Conservation (phyloP, 2,329 filamentous ascomycete genomes). For the Fusarium sacchari region DNA sequence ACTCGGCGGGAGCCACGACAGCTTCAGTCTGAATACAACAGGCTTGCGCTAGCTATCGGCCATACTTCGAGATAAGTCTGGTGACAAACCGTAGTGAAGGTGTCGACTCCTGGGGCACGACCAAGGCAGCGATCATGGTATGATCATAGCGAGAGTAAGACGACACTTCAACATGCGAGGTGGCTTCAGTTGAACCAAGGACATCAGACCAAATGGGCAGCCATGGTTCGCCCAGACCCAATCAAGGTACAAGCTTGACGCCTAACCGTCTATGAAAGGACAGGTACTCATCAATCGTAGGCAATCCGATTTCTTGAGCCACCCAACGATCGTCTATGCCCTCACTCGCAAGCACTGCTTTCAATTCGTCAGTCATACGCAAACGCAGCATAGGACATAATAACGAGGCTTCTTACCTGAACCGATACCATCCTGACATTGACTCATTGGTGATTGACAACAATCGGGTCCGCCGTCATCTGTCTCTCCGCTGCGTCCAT, state of each 20-base stretch:
- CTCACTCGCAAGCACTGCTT: slow-evolving; percentile 15
- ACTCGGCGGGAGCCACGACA: neutral
- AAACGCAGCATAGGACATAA: slow-evolving; percentile 11
- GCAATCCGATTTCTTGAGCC: neutral
- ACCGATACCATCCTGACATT: neutral
- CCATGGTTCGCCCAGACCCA: neutral
- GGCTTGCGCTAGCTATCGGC: neutral
- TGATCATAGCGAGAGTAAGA: neutral
- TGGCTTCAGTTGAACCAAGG: neutral
- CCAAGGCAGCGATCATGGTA: neutral
- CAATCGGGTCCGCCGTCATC: neutral
- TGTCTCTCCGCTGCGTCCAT: slow-evolving; percentile 1
- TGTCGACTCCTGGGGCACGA: neutral
- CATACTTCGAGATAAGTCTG: rapidly evolving
- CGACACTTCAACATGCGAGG: neutral
- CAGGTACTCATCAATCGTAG: slow-evolving; percentile 11
- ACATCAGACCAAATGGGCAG: neutral
- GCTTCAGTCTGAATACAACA: neutral
- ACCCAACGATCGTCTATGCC: neutral
- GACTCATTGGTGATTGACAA: neutral
- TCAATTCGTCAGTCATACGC: slow-evolving; percentile 28
- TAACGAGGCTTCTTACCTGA: slow-evolving; percentile 11
- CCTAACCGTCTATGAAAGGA: neutral
- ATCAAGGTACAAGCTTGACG: slow-evolving; percentile 7
- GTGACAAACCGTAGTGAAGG: too few relatives aligned